Conservation (phyloP, 2,329 filamentous ascomycete species). For the Fulvia fulva region DNA sequence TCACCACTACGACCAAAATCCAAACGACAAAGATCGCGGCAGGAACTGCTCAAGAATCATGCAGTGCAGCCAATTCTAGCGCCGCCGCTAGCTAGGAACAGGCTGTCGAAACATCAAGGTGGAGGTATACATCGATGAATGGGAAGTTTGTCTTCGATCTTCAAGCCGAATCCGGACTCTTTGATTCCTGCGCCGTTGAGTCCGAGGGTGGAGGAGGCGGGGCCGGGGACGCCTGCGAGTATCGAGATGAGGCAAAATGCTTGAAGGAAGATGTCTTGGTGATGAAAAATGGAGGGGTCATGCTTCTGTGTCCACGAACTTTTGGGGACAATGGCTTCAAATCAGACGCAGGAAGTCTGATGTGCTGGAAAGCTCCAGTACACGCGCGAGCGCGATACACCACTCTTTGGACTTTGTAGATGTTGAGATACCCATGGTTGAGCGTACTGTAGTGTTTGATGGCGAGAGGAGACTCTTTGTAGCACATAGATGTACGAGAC, state of each 20-base stretch:
- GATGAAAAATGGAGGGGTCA: background rate
- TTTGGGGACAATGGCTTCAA: background rate
- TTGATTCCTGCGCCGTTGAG: background rate
- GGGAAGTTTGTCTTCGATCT: constrained; percentile 3
- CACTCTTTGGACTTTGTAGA: background rate
- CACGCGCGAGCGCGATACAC: background rate
- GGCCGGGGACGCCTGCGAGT: background rate
- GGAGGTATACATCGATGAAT: background rate
- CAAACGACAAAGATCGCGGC: background rate
- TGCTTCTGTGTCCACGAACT: background rate
- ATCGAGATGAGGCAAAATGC: constrained; percentile 2
- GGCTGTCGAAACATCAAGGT: background rate
- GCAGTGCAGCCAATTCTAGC: constrained; percentile 10
- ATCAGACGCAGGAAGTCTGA: background rate
- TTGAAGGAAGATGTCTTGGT: background rate
- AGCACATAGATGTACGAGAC: too few relatives aligned
- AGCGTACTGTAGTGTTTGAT: background rate
- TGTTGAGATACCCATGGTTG: background rate
- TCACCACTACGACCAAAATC: background rate
- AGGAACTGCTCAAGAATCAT: constrained; percentile 15
- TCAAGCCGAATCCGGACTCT: background rate
- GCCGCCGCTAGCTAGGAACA: background rate
- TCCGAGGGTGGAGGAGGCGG: background rate
- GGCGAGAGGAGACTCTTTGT: background rate
- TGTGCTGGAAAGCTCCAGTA: background rate